Base-by-base conservation (phyloP, 2,329 filamentous ascomycete genomes). In the Chaetomium sp. region DNA sequence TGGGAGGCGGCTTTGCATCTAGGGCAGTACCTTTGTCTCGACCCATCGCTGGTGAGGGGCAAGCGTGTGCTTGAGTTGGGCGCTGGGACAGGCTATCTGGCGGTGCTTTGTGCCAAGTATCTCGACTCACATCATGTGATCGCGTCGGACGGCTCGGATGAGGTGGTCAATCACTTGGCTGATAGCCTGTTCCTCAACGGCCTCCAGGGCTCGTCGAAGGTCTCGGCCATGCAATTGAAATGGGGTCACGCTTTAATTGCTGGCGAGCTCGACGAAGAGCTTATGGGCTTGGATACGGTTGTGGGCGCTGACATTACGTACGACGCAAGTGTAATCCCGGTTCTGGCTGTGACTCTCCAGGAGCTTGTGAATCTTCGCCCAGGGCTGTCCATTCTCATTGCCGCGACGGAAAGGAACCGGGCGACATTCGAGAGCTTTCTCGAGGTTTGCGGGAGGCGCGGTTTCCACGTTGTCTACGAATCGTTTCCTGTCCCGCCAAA, bases 1-100 rank as follows among this genome's bases (percentile, higher is more conserved):
- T 94, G 88, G 89, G 89, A 92, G 68, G 88, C 88, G 1, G 84
- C 87, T 1, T 72, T 92, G 7, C 86, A 90, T 62, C 75, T 92
- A 0, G 86, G 86, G 1, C 79, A 84, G 45, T 90, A 84, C 63
- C 78, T 91, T 27, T 80, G 81, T 57, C 57, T 66, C n/a, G 70
- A 77, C 49, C 69, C 68, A 0, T 59, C 62, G 1, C 60, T 79
- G 19, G 72, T 89, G 34, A 64, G 64, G 6, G 76, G 73, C 2
- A 85, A 82, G 65, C 77, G 74, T 6, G 71, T 91, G 1, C 73
- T 92, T 2, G 88, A 92, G 66, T 76, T 92, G 1, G 88, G 88
- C 3, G 82, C 87, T 1, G 88, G 88, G 1, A 91, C 89, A 1
- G 88, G 88, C 0, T 87, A 90, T 66, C 70, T 91, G 1, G 86